Evolutionary conservation across 306 rosid genomes (phyloP).

Genomic region (Malus domestica): ASM211411v1 NC_041794.1:27660001-27660500

Average conservation of each 20-base stretch:
- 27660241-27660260: not conserved
- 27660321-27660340: not conserved
- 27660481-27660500: conserved; percentile 17
- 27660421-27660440: not conserved
- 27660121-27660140: not conserved
- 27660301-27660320: not conserved
- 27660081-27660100: not conserved
- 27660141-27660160: not conserved
- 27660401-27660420: not conserved
- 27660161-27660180: not conserved
- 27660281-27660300: not conserved
- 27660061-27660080: not conserved
- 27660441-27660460: conserved; percentile 5
- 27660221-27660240: not conserved
- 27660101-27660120: not conserved
- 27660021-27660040: not conserved
- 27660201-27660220: not conserved
- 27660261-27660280: not conserved
- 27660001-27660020: not conserved
- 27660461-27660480: not conserved
- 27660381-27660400: not conserved
- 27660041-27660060: not conserved
- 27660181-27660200: not conserved
- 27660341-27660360: conserved; percentile 11
- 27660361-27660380: not conserved